Evolutionary conservation across 208 protist genomes (phyloP), one percentile per base, ranked within the genome.

Genomic region (Acanthamoeba lenticulata): DNA sequence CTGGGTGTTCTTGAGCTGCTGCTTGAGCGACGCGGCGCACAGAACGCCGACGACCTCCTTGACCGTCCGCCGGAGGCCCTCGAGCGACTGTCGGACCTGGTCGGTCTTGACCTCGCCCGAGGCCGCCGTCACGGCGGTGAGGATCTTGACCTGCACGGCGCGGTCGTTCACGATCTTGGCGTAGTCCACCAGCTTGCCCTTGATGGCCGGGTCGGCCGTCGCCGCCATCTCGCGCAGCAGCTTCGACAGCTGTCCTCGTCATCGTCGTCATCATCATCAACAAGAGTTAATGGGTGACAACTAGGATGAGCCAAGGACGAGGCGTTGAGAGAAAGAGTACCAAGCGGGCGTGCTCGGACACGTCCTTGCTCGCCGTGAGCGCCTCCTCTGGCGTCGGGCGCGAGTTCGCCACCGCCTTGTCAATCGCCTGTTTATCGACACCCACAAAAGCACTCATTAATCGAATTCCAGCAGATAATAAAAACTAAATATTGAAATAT

Each of bases 1-100:
- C 24, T 79, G 69, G 24, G 69, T 79, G 69, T 79, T 79, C 69
- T 79, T 79, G 69, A 79, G 69, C 69, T 79, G 69, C 69, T 79
- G 69, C 69, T 79, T 79, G 69, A 79, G 69, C 34, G 69, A 79
- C 7, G 69, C 69, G 21, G 69, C 69, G 40, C 69, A 79, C 34
- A 79, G 69, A 24, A 79, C 13, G 36, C 34, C 34, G 40, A 79
- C 24, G 36, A 79, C 69, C 19, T 79, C 69, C 69, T 79, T 79
- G 69, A 79, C 69, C 0, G 69, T 47, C 21, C 69, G 69, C 4
- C 69, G 69, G 19, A 79, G 69, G 24, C 69, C 69, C 40, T 79
- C 69, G 69, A 79, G 69, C 32, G 69, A 29, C 38, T 79, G 69
- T 29, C 69, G 69, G 34, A 79, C 69, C 69, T 79, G 69, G 40